These are phyloP conservation scores for Penicillium sp. DNA, from an alignment of 2,329 filamentous ascomycete species.

Conservation along the genomic window DNA sequence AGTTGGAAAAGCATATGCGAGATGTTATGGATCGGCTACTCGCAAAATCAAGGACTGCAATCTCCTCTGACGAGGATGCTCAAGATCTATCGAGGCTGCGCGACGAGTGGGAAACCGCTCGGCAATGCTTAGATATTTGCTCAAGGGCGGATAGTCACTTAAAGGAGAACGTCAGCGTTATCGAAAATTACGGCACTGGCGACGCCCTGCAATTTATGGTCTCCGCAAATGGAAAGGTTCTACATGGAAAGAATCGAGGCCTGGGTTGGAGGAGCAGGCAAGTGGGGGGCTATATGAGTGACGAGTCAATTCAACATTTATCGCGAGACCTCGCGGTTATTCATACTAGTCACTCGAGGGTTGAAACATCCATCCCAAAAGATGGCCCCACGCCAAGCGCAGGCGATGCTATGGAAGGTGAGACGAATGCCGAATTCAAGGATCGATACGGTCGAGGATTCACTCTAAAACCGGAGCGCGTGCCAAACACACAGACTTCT, in stretches of 20 bases:
- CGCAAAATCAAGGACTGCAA: slow-evolving; percentile 32
- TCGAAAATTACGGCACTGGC: slow-evolving; percentile 42
- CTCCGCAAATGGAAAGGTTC: slow-evolving; percentile 38
- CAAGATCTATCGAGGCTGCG: slow-evolving; percentile 38
- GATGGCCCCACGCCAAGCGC: slow-evolving; percentile 7
- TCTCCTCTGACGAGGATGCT: slow-evolving; percentile 33
- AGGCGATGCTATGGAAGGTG: slow-evolving; percentile 12
- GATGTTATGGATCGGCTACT: slow-evolving; percentile 36
- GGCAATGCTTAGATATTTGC: slow-evolving; percentile 40
- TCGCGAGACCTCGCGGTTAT: slow-evolving; percentile 35
- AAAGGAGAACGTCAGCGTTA: slow-evolving; percentile 35
- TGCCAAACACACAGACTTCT: background rate
- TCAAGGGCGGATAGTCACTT: slow-evolving; percentile 32
- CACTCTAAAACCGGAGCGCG: slow-evolving; percentile 9
- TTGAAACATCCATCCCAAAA: slow-evolving; percentile 13
- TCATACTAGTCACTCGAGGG: slow-evolving; percentile 19
- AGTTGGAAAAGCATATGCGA: slow-evolving; percentile 38
- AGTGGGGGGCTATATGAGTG: slow-evolving; percentile 38
- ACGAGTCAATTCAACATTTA: slow-evolving; percentile 35
- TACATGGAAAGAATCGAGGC: slow-evolving; percentile 39
- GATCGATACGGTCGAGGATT: slow-evolving; percentile 32
- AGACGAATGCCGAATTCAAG: slow-evolving; percentile 24
- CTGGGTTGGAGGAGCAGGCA: slow-evolving; percentile 38
- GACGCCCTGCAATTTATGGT: slow-evolving; percentile 45
- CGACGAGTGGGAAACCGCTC: slow-evolving; percentile 43